phyloP scores from a whole-genome alignment of 1,139 yeast genomes.

The Candida anutae region DNA sequence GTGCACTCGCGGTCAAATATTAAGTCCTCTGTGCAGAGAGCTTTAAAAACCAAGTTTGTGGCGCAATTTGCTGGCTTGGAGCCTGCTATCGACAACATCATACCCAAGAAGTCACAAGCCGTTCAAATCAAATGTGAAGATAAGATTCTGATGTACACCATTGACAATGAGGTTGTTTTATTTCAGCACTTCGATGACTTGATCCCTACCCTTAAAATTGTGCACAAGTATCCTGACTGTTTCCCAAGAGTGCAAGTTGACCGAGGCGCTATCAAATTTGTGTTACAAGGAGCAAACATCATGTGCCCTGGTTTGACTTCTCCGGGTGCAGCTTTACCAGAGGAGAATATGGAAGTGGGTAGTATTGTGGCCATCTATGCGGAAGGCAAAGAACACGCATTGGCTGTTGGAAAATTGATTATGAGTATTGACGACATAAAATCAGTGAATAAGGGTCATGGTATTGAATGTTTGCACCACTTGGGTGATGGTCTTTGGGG shows the following conservation, averaged over 20 bases:
- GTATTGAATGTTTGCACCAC: conserved; percentile 78
- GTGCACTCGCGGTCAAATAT: conserved; percentile 85
- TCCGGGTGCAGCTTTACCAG: conserved; percentile 81
- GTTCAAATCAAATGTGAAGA: conserved; percentile 84
- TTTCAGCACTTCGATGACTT: conserved; percentile 82
- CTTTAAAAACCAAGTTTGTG: conserved; percentile 65
- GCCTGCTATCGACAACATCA: conserved; percentile 65
- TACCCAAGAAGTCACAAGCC: conserved; percentile 89
- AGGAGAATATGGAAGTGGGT: conserved; percentile 53
- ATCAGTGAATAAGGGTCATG: conserved; percentile 78
- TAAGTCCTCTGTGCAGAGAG: conserved; percentile 88
- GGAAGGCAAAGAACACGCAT: conserved; percentile 85
- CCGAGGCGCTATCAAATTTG: conserved; percentile 94
- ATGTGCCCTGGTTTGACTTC: conserved; percentile 98
- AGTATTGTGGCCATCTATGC: conserved; percentile 78
- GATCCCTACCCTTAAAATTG: conserved; percentile 67
- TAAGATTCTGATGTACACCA: conserved; percentile 68
- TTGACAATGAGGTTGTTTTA: conserved; percentile 67
- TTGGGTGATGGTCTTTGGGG: conserved; percentile 89
- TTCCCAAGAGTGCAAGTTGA: conserved; percentile 90
- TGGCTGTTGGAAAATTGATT: conserved; percentile 79
- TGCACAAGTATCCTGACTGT: conserved; percentile 74
- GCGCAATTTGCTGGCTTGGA: conserved; percentile 68
- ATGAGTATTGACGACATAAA: conserved; percentile 92
- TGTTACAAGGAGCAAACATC: conserved; percentile 87